A percentile compares a stretch with the other conserved stretches of the same genome.
phyloP scores from a whole-genome alignment of 805 yeast genomes.

The Wickerhamomyces sydowiorum region DNA sequence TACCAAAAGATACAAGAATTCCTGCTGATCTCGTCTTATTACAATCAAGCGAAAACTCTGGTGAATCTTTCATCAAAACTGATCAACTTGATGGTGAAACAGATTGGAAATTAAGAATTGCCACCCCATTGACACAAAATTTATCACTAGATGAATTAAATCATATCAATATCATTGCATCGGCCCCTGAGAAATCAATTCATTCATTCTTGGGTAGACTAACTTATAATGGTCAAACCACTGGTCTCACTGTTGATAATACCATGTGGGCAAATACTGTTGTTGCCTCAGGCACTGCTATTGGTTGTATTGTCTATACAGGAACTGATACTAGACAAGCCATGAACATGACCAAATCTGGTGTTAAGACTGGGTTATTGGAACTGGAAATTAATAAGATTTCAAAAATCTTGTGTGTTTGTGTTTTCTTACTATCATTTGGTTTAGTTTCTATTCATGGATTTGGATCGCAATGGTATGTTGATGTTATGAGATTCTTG shows the following conservation, averaged over 20 bases:
- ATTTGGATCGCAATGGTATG: constrained; percentile 72
- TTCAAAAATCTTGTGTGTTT: constrained; percentile 81
- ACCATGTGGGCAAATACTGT: constrained; percentile 99
- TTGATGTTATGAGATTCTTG: constrained; percentile 84
- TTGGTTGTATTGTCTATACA: constrained; percentile 85
- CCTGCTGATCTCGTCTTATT: constrained; percentile 91
- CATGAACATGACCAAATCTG: constrained; percentile 82
- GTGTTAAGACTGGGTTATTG: constrained; percentile 83
- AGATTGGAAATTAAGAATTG: constrained; percentile 92
- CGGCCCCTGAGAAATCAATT: constrained; percentile 81
- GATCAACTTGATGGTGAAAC: constrained; percentile 99
- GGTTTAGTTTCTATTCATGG: constrained; percentile 79
- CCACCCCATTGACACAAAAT: constrained; percentile 67
- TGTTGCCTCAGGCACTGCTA: constrained; percentile 85
- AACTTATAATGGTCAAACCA: constrained; percentile 48
- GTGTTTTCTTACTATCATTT: constrained; percentile 75
- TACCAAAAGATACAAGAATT: constrained; percentile 77
- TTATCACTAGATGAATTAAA: constrained; percentile 45
- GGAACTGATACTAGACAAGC: constrained; percentile 94
- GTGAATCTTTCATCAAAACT: constrained; percentile 91
- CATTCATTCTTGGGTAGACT: constrained; percentile 77
- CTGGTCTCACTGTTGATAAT: constrained; percentile 78
- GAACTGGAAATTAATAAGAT: constrained; percentile 87
- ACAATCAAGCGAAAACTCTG: constrained; percentile 74
- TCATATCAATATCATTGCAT: constrained; percentile 55